These are phyloP conservation scores for Russula brevipes DNA, from an alignment of 768 basidiomycete species.

Conservation along the genomic window DNA sequence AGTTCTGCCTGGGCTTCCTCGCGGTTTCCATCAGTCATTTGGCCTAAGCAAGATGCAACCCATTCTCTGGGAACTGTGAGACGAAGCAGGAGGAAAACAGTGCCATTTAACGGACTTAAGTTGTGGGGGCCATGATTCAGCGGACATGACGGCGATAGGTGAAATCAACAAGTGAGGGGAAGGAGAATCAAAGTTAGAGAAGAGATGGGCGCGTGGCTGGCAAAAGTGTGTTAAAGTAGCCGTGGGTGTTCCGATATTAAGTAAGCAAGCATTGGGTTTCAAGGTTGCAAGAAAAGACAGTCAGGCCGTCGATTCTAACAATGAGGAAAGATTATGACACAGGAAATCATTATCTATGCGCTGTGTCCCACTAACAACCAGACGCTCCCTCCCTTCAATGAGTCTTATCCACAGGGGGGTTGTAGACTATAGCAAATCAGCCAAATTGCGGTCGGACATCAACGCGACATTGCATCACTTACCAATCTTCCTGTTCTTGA, in stretches of 20 bases:
- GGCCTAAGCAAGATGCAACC: constrained; percentile 89
- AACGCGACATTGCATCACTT: constrained; percentile 32
- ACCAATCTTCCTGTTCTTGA: constrained; percentile 95
- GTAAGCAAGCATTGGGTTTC: neutral
- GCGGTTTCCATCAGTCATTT: constrained; percentile 86
- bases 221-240: neutral
- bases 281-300: too few species aligned
- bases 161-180: neutral
- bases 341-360: constrained; percentile 13
- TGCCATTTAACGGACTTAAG: constrained; percentile 51
- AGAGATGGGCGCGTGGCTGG: neutral
- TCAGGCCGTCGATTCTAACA: constrained; percentile 2
- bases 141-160: constrained; percentile 45
- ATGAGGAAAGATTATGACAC: constrained; percentile 15
- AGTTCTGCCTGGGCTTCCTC: constrained; percentile 87
- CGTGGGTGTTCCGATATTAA: constrained; percentile 11
- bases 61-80: constrained; percentile 59
- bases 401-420: constrained; percentile 51
- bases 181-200: too few species aligned
- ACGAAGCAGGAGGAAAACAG: constrained; percentile 20
- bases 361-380: constrained; percentile 5
- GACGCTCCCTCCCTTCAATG: constrained; percentile 26
- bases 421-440: constrained; percentile 45
- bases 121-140: constrained; percentile 76
- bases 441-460: constrained; percentile 4